phyloP scores from a whole-genome alignment of 805 yeast species.

The Teunomyces panamensis region DNA sequence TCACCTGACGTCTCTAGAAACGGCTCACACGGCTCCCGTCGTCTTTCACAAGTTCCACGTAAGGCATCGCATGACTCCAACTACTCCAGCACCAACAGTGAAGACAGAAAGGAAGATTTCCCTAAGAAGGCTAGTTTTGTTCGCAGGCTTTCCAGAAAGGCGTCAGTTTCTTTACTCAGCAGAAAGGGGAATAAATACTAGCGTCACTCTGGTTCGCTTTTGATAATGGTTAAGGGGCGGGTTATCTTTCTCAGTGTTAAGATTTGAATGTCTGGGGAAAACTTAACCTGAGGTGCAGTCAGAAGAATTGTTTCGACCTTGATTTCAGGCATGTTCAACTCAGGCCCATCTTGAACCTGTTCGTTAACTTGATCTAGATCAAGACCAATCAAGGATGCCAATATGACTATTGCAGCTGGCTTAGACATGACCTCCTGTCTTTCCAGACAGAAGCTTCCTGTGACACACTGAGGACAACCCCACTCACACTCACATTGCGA shows the following conservation, averaged over 20 bases:
- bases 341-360: slow-evolving; percentile 67
- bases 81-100: slow-evolving; percentile 15
- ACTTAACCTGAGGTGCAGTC: slow-evolving; percentile 52
- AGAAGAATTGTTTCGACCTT: slow-evolving; percentile 66
- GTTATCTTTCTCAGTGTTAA: slow-evolving; percentile 17
- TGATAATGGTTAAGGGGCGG: neutral
- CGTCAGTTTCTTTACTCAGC: slow-evolving; percentile 25
- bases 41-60: slow-evolving; percentile 13
- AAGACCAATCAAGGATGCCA: slow-evolving; percentile 59
- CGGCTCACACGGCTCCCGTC: slow-evolving; percentile 10
- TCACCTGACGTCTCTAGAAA: slow-evolving; percentile 4
- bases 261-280: slow-evolving; percentile 55
- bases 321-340: slow-evolving; percentile 67
- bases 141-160: slow-evolving; percentile 31
- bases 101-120: slow-evolving; percentile 10
- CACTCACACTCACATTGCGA: slow-evolving; percentile 66
- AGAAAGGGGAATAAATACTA: slow-evolving; percentile 13
- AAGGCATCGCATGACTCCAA: slow-evolving; percentile 21
- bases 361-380: slow-evolving; percentile 41
- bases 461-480: slow-evolving; percentile 88
- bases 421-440: slow-evolving; percentile 80
- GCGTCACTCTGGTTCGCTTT: slow-evolving; percentile 1
- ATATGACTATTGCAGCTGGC: slow-evolving; percentile 72
- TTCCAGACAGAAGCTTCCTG: slow-evolving; percentile 79
- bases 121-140: slow-evolving; percentile 28